Evolutionary conservation across 179 eudicot species (phyloP), one percentile per base, ranked within the genome.

Genomic region (Drosera spatulata): DNA sequence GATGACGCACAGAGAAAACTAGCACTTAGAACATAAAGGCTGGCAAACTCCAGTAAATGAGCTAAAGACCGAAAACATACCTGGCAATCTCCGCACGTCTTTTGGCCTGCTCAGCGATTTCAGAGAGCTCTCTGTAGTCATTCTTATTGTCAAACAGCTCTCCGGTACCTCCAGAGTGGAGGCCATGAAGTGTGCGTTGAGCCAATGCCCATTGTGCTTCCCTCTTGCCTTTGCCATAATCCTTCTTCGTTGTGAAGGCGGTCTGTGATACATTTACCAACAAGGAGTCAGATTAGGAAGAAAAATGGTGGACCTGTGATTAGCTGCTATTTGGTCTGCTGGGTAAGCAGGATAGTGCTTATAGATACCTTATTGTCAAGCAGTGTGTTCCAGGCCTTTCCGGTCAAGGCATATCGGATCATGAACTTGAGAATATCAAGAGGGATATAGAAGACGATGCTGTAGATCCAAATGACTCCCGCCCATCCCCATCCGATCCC

Each of bases 401-500:
- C 96, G 61, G 88, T 85, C 7, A 85, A 77, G 55, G 86, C 85
- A 59, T 87, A 85, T 13, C 91, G 88, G 38, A 71, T 76, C 11
- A 73, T 59, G 63, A 87, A 85, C 66, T 87, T 84, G 44, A 87
- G 77, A 33, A 79, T 2, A 60, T 85, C 88, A 15, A 85, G 87
- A 3, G 88, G 91, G 63, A 85, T 39, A 68, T 87, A 85, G 64
- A 59, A 69, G 7, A 80, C 65, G 46, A 82, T 66, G 44, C 81
- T 82, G 69, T 85, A 87, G 4, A 87, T 81, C 96, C 96, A 87
- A 55, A 87, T 81, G 7, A 87, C 88, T 6, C 88, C 91, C 14
- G 96, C 91, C 96, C 91, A 87, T 44, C 96, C 88, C 96, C 87
- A 87, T 50, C 96, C 96, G 22, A 85, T 85, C 15, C 96, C 91